These are phyloP conservation scores for Lepiota brunneoincarnata DNA, from an alignment of 768 basidiomycete species.

Conservation along the genomic window DNA sequence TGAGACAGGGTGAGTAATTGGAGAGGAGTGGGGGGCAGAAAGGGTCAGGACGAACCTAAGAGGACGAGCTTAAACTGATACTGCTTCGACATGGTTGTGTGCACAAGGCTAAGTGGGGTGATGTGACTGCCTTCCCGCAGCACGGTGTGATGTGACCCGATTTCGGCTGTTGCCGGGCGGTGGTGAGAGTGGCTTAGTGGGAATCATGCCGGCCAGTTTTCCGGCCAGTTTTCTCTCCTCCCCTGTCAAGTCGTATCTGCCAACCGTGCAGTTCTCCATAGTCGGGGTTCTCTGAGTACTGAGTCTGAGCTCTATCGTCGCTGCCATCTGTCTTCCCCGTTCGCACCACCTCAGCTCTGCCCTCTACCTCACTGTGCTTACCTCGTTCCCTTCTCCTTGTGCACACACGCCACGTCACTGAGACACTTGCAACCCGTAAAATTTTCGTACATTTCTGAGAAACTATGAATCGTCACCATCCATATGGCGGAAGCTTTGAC, in stretches of 20 bases:
- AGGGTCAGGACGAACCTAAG: slow-evolving; percentile 59
- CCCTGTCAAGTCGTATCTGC: slow-evolving; percentile 16
- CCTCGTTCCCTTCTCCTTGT: slow-evolving; percentile 9
- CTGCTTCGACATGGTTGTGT: slow-evolving; percentile 84
- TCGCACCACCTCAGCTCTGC: slow-evolving; percentile 6
- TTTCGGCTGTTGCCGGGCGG: slow-evolving; percentile 3
- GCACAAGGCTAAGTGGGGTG: slow-evolving; percentile 25
- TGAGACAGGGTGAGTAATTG: slow-evolving; percentile 32
- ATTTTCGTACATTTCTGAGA: slow-evolving; percentile 22
- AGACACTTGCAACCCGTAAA: slow-evolving; percentile 14
- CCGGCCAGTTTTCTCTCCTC: slow-evolving; percentile 9
- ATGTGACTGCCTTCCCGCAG: slow-evolving; percentile 12
- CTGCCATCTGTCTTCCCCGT: slow-evolving; percentile 19
- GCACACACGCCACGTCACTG: slow-evolving; percentile 32
- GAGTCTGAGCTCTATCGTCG: slow-evolving; percentile 21
- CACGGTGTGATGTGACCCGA: background rate
- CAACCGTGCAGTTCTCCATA: slow-evolving; percentile 9
- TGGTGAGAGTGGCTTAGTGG: background rate
- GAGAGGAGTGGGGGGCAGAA: background rate
- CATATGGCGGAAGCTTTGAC: slow-evolving; percentile 73
- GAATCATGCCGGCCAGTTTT: slow-evolving; percentile 8
- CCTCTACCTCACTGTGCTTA: slow-evolving; percentile 8
- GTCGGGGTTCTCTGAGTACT: slow-evolving; percentile 20
- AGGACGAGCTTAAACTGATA: slow-evolving; percentile 96
- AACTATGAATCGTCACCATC: slow-evolving; percentile 87